These are phyloP conservation scores for Clitopilus passeckerianus DNA, from an alignment of 768 basidiomycete species.

Conservation along the genomic window DNA sequence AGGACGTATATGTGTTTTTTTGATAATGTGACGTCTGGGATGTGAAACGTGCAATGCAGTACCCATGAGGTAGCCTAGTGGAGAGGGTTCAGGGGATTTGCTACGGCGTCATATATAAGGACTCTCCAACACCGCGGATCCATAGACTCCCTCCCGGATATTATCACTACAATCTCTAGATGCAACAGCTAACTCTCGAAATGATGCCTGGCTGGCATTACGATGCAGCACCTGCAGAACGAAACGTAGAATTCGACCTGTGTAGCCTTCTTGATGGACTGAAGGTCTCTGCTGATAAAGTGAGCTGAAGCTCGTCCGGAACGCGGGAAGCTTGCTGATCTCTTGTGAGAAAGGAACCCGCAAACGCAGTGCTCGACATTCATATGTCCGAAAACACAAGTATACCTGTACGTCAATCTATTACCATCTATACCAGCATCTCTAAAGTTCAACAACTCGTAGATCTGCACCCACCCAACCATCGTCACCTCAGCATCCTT, in stretches of 20 bases:
- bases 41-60: not conserved
- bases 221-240: not conserved
- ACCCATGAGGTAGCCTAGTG: not conserved
- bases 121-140: not conserved
- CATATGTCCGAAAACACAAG: constrained; percentile 40
- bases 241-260: not conserved
- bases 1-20: not conserved
- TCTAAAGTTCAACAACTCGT: not conserved
- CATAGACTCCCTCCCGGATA: not conserved
- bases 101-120: not conserved
- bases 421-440: not conserved
- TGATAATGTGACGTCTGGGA: not conserved
- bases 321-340: constrained; percentile 8
- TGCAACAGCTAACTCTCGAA: not conserved
- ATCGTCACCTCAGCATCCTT: constrained; percentile 19
- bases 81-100: not conserved
- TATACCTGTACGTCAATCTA: constrained; percentile 29
- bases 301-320: constrained; percentile 15
- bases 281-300: constrained; percentile 28
- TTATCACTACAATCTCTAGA: not conserved
- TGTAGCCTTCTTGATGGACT: constrained; percentile 16
- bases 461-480: not conserved
- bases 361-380: constrained; percentile 35
- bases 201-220: not conserved
- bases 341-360: constrained; percentile 40